phyloP scores from a whole-genome alignment of 192 early-diverging fungal genomes.

The Entophlyctis helioformis region DNA sequence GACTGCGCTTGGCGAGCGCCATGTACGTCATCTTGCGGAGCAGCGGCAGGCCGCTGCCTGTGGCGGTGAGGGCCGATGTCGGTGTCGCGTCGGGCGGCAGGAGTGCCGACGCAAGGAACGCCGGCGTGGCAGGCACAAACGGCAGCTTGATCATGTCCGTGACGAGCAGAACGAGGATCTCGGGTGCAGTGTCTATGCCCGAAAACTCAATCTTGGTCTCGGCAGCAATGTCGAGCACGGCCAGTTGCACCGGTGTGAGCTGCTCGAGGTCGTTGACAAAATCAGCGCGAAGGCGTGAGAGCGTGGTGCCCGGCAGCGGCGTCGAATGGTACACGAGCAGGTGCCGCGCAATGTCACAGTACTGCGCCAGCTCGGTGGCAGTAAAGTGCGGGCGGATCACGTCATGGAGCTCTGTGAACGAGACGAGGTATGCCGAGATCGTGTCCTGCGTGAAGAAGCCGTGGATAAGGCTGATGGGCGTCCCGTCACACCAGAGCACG shows the following conservation, averaged over 20 bases:
- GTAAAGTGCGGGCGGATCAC: slow-evolving; percentile 38
- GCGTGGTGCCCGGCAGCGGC: slow-evolving; percentile 30
- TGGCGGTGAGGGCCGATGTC: no score
- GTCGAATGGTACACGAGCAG: slow-evolving; percentile 54
- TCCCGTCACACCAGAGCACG: no score
- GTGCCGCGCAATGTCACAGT: slow-evolving; percentile 35
- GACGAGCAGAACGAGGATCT: slow-evolving; percentile 10
- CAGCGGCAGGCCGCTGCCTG: no score
- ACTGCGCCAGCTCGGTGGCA: slow-evolving; percentile 34
- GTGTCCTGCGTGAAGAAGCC: slow-evolving; percentile 63
- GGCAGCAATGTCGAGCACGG: slow-evolving; percentile 47
- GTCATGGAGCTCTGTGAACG: slow-evolving; percentile 52
- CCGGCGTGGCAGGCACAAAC: slow-evolving; percentile 27
- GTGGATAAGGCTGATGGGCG: slow-evolving; percentile 13
- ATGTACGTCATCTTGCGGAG: slow-evolving; percentile 77
- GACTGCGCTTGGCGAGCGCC: slow-evolving; percentile 54
- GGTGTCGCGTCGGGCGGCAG: neutral
- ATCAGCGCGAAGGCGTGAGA: slow-evolving; percentile 20
- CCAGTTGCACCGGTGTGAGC: slow-evolving; percentile 54
- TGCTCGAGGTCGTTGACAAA: slow-evolving; percentile 38
- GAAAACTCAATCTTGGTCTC: slow-evolving; percentile 16
- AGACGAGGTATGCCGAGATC: slow-evolving; percentile 43
- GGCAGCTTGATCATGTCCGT: slow-evolving; percentile 24
- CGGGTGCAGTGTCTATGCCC: slow-evolving; percentile 10
- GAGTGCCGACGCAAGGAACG: slow-evolving; percentile 30